phyloP scores from a whole-genome alignment of 73 alveolate species.

The Paramecium sonneborni region DNA sequence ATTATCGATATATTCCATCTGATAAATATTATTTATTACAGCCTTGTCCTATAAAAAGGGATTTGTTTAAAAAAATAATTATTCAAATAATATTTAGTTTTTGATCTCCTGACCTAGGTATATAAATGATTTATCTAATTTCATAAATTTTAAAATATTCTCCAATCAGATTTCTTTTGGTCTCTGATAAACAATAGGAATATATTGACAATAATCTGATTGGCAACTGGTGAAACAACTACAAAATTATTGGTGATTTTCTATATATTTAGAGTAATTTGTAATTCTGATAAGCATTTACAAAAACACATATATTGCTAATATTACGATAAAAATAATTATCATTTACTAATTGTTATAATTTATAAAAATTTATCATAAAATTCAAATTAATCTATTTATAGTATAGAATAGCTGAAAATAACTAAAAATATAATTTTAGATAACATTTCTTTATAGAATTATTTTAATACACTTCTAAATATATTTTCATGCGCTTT shows the following conservation, averaged over 20 bases:
- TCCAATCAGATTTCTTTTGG: constrained; percentile 38
- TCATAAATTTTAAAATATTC: constrained; percentile 51
- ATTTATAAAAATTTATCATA: not conserved
- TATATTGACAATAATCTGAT: constrained; percentile 18
- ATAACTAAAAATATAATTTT: too few relatives aligned
- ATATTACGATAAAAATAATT: not conserved
- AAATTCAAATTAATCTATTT: too few relatives aligned
- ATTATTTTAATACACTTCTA: too few relatives aligned
- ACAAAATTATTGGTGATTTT: constrained; percentile 40
- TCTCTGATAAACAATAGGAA: constrained; percentile 52
- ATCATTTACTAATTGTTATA: not conserved
- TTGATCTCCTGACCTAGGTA: not conserved
- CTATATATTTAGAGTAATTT: not conserved
- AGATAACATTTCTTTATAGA: too few relatives aligned
- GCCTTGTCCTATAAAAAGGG: not conserved
- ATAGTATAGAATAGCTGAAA: too few relatives aligned
- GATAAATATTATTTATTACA: too few relatives aligned
- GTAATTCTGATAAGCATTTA: constrained; percentile 51
- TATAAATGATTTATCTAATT: constrained; percentile 40
- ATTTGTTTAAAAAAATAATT: not conserved
- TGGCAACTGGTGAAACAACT: constrained; percentile 56
- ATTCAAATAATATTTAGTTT: constrained; percentile 9
- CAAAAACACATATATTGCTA: not conserved
- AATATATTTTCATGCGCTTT: too few relatives aligned
- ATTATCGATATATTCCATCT: not conserved